Conservation (phyloP, 2,329 filamentous ascomycete genomes). For the Dissoconium aciculare region DNA sequence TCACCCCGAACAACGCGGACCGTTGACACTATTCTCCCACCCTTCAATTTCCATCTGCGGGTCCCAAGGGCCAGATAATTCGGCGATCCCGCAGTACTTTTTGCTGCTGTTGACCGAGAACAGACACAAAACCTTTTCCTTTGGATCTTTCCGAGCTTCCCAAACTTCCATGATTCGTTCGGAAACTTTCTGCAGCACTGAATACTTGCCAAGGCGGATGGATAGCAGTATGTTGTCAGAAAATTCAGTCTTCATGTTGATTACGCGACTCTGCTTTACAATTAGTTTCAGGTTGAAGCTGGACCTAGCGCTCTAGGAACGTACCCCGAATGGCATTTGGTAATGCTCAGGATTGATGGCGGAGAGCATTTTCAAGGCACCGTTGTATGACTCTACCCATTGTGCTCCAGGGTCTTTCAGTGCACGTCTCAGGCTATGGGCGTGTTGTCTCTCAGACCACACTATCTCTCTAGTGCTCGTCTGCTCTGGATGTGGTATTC, state of each 20-base stretch:
- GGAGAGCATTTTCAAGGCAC: conserved; percentile 10
- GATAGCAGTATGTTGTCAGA: conserved; percentile 13
- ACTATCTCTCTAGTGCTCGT: conserved; percentile 5
- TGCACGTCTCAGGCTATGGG: conserved; percentile 9
- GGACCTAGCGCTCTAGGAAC: too few relatives aligned
- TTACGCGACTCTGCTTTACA: conserved; percentile 14
- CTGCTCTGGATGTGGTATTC: conserved; percentile 6
- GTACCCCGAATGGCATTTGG: conserved; percentile 15
- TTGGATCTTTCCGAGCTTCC: conserved; percentile 8
- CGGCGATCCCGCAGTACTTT: conserved; percentile 20
- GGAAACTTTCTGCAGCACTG: conserved; percentile 14
- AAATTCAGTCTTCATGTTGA: conserved; percentile 21
- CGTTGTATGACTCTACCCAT: conserved; percentile 13
- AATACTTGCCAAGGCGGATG: conserved; percentile 10
- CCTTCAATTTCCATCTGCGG: conserved; percentile 9
- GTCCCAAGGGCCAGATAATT: conserved; percentile 17
- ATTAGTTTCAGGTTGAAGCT: too few relatives aligned
- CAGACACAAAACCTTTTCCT: conserved; percentile 17
- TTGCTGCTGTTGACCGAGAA: conserved; percentile 19
- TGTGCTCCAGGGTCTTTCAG: conserved; percentile 10
- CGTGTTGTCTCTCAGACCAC: conserved; percentile 9
- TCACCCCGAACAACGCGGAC: conserved; percentile 9
- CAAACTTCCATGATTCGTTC: conserved; percentile 17
- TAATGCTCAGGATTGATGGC: conserved; percentile 18
- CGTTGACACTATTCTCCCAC: conserved; percentile 10